Conservation (phyloP, 2,329 filamentous ascomycete species). For the Cercospora sesami region DNA sequence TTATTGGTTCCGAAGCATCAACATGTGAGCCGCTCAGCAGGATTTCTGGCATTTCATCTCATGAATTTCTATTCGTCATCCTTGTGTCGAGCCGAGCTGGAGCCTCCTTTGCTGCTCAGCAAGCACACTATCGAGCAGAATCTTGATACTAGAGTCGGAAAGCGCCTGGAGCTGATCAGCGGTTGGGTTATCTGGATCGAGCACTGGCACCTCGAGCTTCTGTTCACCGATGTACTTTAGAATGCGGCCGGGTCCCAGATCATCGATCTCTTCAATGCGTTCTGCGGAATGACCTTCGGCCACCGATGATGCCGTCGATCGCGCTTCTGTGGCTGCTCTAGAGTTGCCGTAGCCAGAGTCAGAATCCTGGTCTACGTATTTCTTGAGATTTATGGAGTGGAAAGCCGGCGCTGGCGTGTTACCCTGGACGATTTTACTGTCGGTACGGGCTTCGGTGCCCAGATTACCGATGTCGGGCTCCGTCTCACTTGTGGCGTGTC, state of each 20-base stretch:
- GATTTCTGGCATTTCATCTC: not conserved
- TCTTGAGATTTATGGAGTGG: not conserved
- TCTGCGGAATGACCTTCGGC: not conserved
- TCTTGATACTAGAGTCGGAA: not conserved
- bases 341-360: not conserved
- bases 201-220: not conserved
- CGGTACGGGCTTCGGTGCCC: too few relatives aligned
- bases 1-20: not conserved
- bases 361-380: not conserved
- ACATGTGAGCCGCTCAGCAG: not conserved
- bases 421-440: accelerated
- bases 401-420: not conserved
- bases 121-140: not conserved
- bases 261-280: not conserved
- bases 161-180: not conserved
- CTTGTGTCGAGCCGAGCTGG: not conserved
- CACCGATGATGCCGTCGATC: not conserved
- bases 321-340: not conserved
- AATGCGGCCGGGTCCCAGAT: not conserved
- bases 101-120: not conserved
- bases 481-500: too few relatives aligned
- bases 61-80: not conserved
- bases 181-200: not conserved
- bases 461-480: too few relatives aligned
- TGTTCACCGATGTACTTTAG: not conserved